Conservation (phyloP, 176 grass and related monocot genomes). For the Secale cereale region DNA sequence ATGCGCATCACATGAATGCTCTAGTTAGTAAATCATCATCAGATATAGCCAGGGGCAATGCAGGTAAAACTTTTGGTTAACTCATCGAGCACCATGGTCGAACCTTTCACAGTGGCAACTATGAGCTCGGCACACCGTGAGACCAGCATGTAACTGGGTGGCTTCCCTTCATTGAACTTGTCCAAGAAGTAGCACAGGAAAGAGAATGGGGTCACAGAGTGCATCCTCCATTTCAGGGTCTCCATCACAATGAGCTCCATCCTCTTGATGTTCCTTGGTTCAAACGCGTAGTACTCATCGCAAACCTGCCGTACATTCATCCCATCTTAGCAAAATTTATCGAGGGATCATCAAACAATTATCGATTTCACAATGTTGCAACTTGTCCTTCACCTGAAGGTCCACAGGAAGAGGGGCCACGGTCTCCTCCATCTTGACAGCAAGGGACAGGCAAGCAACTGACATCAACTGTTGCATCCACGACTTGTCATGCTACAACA, state of each 20-base stretch:
- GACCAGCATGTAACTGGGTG: constrained; percentile 24
- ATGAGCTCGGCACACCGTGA: constrained; percentile 46
- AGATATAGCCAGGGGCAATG: constrained; percentile 15
- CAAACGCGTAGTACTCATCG: constrained; percentile 33
- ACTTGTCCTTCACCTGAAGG: constrained; percentile 60
- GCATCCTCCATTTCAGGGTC: constrained; percentile 75
- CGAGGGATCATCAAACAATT: neutral
- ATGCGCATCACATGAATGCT: constrained; percentile 11
- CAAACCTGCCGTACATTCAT: constrained; percentile 43
- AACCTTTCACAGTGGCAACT: constrained; percentile 71
- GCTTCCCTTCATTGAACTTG: constrained; percentile 43
- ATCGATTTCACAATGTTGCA: neutral
- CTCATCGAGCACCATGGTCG: neutral
- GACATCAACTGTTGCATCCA: constrained; percentile 78
- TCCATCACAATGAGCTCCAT: constrained; percentile 72
- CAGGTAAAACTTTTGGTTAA: neutral
- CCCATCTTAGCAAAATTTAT: constrained; percentile 9
- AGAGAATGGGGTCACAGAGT: constrained; percentile 71
- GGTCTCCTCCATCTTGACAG: constrained; percentile 86
- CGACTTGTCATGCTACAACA: constrained; percentile 57
- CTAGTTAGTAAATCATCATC: constrained; percentile 10
- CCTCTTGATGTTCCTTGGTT: constrained; percentile 58
- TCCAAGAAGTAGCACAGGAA: constrained; percentile 65
- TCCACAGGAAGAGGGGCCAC: constrained; percentile 56
- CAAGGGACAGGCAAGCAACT: constrained; percentile 76